phyloP scores from a whole-genome alignment of 192 early-diverging fungal species.

The Dissophora ornata region DNA sequence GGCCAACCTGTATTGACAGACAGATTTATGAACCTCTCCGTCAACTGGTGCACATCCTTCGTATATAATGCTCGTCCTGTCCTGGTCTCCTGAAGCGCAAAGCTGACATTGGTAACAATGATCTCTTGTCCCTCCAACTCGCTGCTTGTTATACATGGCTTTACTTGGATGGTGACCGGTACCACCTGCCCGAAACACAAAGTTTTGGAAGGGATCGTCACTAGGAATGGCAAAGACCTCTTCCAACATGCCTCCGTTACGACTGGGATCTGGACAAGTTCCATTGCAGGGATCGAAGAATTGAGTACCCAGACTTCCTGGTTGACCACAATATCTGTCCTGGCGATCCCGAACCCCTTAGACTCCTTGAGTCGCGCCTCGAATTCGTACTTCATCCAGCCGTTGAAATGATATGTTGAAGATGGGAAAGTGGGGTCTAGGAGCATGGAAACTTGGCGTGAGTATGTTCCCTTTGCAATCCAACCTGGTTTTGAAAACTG shows the following conservation, averaged over 20 bases:
- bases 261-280: background rate
- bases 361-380: conserved; percentile 14
- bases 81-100: conserved; percentile 8
- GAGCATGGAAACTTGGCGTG: conserved; percentile 1
- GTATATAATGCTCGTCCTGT: background rate
- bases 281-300: conserved; percentile 2
- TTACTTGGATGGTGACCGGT: background rate
- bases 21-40: background rate
- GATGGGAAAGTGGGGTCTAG: conserved; percentile 13
- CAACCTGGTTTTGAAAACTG: conserved; percentile 4
- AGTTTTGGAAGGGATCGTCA: conserved; percentile 7
- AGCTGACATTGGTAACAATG: background rate
- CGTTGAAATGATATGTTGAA: background rate
- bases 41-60: background rate
- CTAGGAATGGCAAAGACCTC: background rate
- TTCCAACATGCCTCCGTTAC: background rate
- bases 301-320: conserved; percentile 23
- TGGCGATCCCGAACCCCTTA: conserved; percentile 1
- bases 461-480: conserved; percentile 10
- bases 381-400: conserved; percentile 18
- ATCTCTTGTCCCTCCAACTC: background rate
- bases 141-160: background rate
- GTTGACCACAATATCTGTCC: background rate
- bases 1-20: conserved; percentile 19
- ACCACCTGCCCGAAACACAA: conserved; percentile 3